Conservation (phyloP, 176 grass and related monocot genomes). For the Cenchrus purpureus region DNA sequence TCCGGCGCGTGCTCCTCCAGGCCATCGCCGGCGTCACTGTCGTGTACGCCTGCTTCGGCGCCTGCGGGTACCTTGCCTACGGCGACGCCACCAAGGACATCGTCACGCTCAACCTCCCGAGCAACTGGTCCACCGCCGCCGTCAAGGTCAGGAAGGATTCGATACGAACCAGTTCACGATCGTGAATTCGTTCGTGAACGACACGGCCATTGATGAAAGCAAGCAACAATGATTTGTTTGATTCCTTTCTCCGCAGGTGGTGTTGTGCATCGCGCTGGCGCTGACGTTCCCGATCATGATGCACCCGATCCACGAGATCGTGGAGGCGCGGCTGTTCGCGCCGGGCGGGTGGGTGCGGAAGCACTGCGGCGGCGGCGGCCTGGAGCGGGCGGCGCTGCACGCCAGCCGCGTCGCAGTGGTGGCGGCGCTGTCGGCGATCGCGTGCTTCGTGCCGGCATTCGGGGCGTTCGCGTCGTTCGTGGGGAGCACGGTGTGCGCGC, state of each 20-base stretch:
- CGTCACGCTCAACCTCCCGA: slow-evolving; percentile 80
- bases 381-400: slow-evolving; percentile 50
- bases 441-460: slow-evolving; percentile 87
- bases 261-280: slow-evolving; percentile 70
- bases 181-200: too few relatives aligned
- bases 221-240: too few relatives aligned
- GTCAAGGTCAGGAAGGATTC: slow-evolving; percentile 58
- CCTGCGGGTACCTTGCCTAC: slow-evolving; percentile 85
- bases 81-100: slow-evolving; percentile 85
- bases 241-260: slow-evolving; percentile 45
- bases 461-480: slow-evolving; percentile 74
- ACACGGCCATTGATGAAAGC: not conserved
- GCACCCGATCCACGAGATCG: slow-evolving; percentile 95
- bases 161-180: too few relatives aligned
- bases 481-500: slow-evolving; percentile 82
- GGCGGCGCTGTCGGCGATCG: slow-evolving; percentile 54
- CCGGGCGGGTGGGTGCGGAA: slow-evolving; percentile 51
- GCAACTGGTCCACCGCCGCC: slow-evolving; percentile 60
- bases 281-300: slow-evolving; percentile 91
- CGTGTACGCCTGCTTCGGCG: slow-evolving; percentile 70
- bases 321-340: slow-evolving; percentile 60
- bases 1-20: slow-evolving; percentile 62
- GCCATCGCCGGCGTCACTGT: slow-evolving; percentile 63
- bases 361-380: not conserved
- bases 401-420: slow-evolving; percentile 64